These are phyloP conservation scores for Gliomastix tumulicola DNA, from an alignment of 2,329 filamentous ascomycete species.

Conservation along the genomic window DNA sequence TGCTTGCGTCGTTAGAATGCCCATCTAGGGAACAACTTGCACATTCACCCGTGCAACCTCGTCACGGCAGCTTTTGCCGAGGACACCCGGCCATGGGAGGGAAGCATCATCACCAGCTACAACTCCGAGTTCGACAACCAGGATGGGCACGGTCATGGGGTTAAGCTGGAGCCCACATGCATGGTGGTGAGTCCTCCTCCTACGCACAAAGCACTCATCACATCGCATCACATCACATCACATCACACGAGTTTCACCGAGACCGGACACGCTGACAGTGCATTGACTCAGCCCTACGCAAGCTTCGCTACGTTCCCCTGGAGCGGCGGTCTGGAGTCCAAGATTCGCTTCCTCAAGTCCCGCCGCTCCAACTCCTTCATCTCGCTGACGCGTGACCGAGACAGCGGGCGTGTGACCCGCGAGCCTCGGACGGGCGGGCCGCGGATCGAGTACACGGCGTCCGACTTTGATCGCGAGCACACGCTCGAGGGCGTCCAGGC, in stretches of 20 bases:
- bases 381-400: slow-evolving; percentile 66
- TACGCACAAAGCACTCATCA: too few relatives aligned
- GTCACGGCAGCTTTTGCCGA: slow-evolving; percentile 59
- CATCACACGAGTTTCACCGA: too few relatives aligned
- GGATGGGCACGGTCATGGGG: slow-evolving; percentile 73
- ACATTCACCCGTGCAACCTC: slow-evolving; percentile 68
- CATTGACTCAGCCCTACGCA: slow-evolving; percentile 58
- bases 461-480: slow-evolving; percentile 64
- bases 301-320: slow-evolving; percentile 60
- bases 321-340: slow-evolving; percentile 62
- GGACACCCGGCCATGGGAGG: slow-evolving; percentile 64
- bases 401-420: slow-evolving; percentile 65
- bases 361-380: slow-evolving; percentile 68
- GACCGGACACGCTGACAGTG: too few relatives aligned
- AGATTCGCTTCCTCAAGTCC: slow-evolving; percentile 62
- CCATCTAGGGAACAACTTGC: slow-evolving; percentile 74
- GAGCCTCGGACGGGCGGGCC: slow-evolving; percentile 61
- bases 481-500: slow-evolving; percentile 66
- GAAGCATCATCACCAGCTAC: slow-evolving; percentile 72
- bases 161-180: slow-evolving; percentile 69
- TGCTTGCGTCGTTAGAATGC: slow-evolving; percentile 51
- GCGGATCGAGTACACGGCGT: slow-evolving; percentile 63
- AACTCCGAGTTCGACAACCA: slow-evolving; percentile 74
- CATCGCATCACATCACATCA: too few relatives aligned
- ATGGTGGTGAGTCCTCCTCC: slow-evolving; percentile 57